A percentile compares a stretch with the other conserved stretches of the same genome.
Conservation (phyloP, 2,329 filamentous ascomycete genomes). For the Cladosporium sphaerospermum region DNA sequence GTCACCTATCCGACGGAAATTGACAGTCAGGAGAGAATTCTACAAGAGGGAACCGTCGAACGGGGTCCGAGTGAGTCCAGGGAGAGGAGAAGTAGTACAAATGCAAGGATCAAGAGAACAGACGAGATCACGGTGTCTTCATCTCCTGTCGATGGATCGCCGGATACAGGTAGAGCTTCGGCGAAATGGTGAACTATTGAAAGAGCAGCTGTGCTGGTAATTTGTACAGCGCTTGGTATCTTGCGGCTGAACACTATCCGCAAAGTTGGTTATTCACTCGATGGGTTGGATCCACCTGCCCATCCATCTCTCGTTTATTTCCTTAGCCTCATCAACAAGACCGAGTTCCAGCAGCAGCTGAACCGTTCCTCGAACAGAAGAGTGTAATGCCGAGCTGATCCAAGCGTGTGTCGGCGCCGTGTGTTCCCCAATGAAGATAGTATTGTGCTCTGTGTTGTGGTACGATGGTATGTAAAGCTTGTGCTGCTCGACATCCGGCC, state of each 20-base stretch:
- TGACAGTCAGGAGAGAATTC: slow-evolving; percentile 1
- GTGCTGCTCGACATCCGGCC: slow-evolving; percentile 54
- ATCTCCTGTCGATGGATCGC: neutral
- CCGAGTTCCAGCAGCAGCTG: slow-evolving; percentile 60
- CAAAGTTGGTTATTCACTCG: no score
- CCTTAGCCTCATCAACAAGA: slow-evolving; percentile 63
- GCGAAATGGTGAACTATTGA: no score
- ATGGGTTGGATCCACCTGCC: slow-evolving; percentile 52
- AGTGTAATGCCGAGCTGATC: slow-evolving; percentile 63
- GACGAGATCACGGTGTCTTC: slow-evolving; percentile 2
- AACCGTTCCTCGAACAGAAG: slow-evolving; percentile 57
- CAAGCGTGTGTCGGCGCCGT: slow-evolving; percentile 67
- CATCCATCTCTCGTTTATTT: slow-evolving; percentile 60
- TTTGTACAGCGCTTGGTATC: no score
- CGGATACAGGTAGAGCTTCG: no score
- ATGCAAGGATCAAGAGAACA: neutral
- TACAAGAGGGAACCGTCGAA: neutral
- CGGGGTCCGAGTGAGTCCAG: neutral
- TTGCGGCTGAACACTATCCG: no score
- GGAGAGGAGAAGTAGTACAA: neutral
- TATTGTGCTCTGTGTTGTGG: slow-evolving; percentile 59
- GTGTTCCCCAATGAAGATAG: slow-evolving; percentile 58
- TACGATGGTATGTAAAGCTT: slow-evolving; percentile 63
- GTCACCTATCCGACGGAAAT: neutral
- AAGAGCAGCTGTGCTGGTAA: no score